Conservation (phyloP, 495 filamentous ascomycete genomes). For the Stereocaulon alpinum region DNA sequence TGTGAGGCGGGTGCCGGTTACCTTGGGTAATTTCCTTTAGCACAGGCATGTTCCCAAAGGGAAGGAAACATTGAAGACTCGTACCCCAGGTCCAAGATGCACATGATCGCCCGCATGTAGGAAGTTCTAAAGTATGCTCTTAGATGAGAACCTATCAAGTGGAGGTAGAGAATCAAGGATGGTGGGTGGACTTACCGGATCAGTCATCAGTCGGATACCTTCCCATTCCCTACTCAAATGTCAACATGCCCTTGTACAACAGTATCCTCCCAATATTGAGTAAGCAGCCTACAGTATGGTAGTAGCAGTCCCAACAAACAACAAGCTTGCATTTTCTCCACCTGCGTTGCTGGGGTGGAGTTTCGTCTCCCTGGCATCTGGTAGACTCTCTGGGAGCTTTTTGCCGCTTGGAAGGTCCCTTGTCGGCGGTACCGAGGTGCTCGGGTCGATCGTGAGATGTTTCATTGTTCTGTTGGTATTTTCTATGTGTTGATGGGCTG, state of each 20-base stretch:
- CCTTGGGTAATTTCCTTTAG: conserved; percentile 16
- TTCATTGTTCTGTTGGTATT: conserved; percentile 13
- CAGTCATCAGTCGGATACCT: conserved; percentile 54
- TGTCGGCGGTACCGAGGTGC: conserved; percentile 16
- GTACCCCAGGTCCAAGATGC: conserved; percentile 53
- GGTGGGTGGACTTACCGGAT: conserved; percentile 27
- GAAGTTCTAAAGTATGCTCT: conserved; percentile 41
- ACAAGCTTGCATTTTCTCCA: conserved; percentile 36
- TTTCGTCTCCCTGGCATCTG: conserved; percentile 33
- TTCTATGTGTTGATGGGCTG: background rate
- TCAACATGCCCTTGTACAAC: background rate
- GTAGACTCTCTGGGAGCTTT: conserved; percentile 22
- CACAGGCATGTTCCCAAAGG: too few relatives aligned
- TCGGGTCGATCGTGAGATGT: conserved; percentile 22
- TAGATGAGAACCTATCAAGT: too few relatives aligned
- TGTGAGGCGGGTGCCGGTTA: conserved; percentile 37
- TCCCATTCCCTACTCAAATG: conserved; percentile 40
- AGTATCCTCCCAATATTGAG: too few relatives aligned
- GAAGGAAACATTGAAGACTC: too few relatives aligned
- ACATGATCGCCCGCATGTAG: conserved; percentile 60
- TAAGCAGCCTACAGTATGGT: conserved; percentile 40
- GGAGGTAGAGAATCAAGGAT: too few relatives aligned
- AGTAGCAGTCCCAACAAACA: conserved; percentile 59
- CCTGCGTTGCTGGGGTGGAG: conserved; percentile 31
- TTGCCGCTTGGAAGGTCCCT: conserved; percentile 19